Evolutionary conservation across 2,329 filamentous ascomycete species (phyloP).

Genomic region (Scedosporium boydii): DNA sequence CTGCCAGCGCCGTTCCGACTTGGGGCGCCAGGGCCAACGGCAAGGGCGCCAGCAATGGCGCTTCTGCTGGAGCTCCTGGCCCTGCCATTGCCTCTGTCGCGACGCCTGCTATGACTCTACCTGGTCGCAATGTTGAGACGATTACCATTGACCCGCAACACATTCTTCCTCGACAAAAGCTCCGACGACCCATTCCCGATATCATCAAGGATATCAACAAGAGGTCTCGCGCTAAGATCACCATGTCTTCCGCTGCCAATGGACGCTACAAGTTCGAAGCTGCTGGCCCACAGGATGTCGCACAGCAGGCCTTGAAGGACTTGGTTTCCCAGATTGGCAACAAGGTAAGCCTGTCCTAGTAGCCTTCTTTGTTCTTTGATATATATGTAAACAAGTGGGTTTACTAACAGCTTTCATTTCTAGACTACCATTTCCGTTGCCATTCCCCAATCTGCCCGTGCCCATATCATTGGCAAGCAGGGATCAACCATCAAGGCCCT

Average conservation of each 20-base stretch:
- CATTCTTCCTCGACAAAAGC: conserved; percentile 63
- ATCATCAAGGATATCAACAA: conserved; percentile 88
- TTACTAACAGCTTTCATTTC: conserved; percentile 4
- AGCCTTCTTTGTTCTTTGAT: background rate
- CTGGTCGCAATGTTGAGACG: conserved; percentile 71
- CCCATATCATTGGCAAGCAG: conserved; percentile 87
- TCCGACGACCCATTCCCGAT: conserved; percentile 79
- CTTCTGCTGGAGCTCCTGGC: conserved; percentile 21
- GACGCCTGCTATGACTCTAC: conserved; percentile 59
- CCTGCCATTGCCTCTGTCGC: conserved; percentile 12
- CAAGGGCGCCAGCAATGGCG: conserved; percentile 43
- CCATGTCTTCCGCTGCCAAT: conserved; percentile 62
- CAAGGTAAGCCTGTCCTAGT: conserved; percentile 44
- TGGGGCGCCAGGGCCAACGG: conserved; percentile 64
- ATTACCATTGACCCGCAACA: conserved; percentile 66
- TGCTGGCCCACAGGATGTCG: conserved; percentile 71
- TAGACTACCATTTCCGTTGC: conserved; percentile 11
- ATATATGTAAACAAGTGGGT: background rate
- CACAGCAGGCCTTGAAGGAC: conserved; percentile 81
- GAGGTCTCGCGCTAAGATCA: conserved; percentile 78
- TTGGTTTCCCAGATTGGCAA: conserved; percentile 79
- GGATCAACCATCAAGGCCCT: conserved; percentile 85
- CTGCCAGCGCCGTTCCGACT: conserved; percentile 55
- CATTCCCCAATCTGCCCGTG: conserved; percentile 55
- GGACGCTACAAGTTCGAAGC: conserved; percentile 75